Evolutionary conservation across 2,329 filamentous ascomycete species (phyloP).

Genomic region (Rhynchosporium agropyri): DNA sequence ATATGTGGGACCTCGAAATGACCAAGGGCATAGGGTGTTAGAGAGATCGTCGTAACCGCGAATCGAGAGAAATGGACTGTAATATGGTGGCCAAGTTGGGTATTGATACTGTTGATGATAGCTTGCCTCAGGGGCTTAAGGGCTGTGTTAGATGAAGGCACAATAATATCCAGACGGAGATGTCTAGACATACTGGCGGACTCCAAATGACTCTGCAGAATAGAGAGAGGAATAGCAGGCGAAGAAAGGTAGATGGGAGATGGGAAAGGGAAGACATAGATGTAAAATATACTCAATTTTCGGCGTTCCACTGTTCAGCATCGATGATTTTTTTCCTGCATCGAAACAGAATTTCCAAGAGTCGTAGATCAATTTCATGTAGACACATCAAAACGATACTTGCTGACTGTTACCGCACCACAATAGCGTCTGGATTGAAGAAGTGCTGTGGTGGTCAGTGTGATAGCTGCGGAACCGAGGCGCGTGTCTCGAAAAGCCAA

Average conservation of each 20-base stretch:
- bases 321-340: neutral
- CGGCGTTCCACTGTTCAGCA: neutral
- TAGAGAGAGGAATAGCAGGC: neutral
- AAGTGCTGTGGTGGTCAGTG: neutral
- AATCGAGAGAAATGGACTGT: slow-evolving; percentile 50
- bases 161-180: slow-evolving; percentile 46
- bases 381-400: neutral
- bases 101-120: slow-evolving; percentile 40
- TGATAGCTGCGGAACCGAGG: neutral
- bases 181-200: slow-evolving; percentile 8
- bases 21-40: slow-evolving; percentile 41
- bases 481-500: slow-evolving; percentile 7
- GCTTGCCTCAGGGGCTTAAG: slow-evolving; percentile 48
- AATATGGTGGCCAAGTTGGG: slow-evolving; percentile 39
- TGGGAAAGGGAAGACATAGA: neutral
- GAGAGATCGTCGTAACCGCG: slow-evolving; percentile 45
- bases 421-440: neutral
- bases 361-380: neutral
- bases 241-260: neutral
- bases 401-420: neutral
- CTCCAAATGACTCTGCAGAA: too few relatives aligned
- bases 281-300: neutral
- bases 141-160: slow-evolving; percentile 49
- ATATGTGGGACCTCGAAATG: slow-evolving; percentile 43
- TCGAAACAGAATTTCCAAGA: too few relatives aligned